Percentiles rank a stretch among this genome's conserved stretches.
phyloP scores from a whole-genome alignment of 805 yeast genomes.

The Metschnikowia baotianmanensis region DNA sequence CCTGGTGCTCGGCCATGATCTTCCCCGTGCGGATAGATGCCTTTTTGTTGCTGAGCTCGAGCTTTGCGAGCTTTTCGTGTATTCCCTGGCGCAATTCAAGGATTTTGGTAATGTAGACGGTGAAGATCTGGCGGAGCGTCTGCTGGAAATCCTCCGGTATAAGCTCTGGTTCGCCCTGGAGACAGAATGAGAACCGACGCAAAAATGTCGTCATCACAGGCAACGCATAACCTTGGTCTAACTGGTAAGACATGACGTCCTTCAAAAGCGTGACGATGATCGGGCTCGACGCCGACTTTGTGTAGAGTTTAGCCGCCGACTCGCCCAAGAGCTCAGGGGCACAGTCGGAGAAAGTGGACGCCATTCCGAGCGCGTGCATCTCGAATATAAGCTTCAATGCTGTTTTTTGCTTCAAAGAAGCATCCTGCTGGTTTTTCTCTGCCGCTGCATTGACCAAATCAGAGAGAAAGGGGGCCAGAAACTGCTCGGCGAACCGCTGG shows the following conservation, averaged over 20 bases:
- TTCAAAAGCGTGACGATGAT: slow-evolving; percentile 27
- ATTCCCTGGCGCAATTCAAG: slow-evolving; percentile 34
- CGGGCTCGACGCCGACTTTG: slow-evolving; percentile 6
- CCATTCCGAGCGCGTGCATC: slow-evolving; percentile 14
- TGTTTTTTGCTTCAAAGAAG: slow-evolving; percentile 9
- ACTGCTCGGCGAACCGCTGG: slow-evolving; percentile 56
- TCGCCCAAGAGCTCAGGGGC: slow-evolving; percentile 10
- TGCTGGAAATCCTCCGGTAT: slow-evolving; percentile 11
- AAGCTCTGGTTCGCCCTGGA: neutral
- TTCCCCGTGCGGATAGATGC: slow-evolving; percentile 69
- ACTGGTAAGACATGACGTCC: slow-evolving; percentile 28
- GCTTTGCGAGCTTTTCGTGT: slow-evolving; percentile 33
- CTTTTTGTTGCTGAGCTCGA: slow-evolving; percentile 43
- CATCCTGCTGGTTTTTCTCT: slow-evolving; percentile 3
- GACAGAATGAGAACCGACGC: slow-evolving; percentile 5
- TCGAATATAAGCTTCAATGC: slow-evolving; percentile 15
- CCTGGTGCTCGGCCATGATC: slow-evolving; percentile 40
- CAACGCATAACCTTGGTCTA: slow-evolving; percentile 29
- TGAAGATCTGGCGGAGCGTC: slow-evolving; percentile 36
- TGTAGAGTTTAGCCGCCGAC: slow-evolving; percentile 6
- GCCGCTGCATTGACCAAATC: slow-evolving; percentile 13
- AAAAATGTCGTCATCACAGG: slow-evolving; percentile 47
- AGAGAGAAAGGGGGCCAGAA: slow-evolving; percentile 13
- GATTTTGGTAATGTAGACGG: slow-evolving; percentile 25
- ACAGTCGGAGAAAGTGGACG: slow-evolving; percentile 15